Evolutionary conservation across 768 basidiomycete species (phyloP), one percentile per base, ranked within the genome.

Genomic region (Collybia mongolica): DNA sequence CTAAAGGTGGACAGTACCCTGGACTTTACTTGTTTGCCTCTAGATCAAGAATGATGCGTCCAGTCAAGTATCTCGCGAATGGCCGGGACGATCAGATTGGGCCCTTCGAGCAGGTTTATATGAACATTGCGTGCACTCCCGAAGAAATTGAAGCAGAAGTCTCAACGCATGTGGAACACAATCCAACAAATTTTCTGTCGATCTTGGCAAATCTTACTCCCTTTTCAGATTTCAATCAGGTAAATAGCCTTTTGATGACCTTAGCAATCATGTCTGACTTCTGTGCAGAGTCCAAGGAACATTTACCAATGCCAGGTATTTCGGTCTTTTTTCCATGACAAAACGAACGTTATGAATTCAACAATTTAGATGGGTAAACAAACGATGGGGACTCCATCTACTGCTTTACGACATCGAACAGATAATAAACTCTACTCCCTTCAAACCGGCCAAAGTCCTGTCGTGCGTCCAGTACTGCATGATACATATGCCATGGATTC

Each of bases 151-250:
- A 85, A 48, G 66, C 72, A 48, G 83, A 78, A 14, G 74, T 90
- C 6, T 88, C 93, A 17, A 90, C 90, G 0, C 97, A 99, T 67
- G 88, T 97, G 37, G 97, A 99, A 70, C 87, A 93, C 60, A 79
- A 90, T 36, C 92, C 97, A 3, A 98, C 97, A 6, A 95, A 93
- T 66, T 94, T 99, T 68, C 71, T 99, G 48, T 96, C 93, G 2
- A 96, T 99, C 60, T 79, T 99, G 54, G 97, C 97, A 39, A 98
- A 98, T 66, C 76, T 99, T 56, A 99, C 96, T 0, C 97, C 97
- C 0, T 99, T 99, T 75, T 98, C 95, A 38, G 96, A 99, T 69
- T 99, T 98, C 72, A 99, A 99, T 68, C 97, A 98, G 75, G 90
- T 93, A 54, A 60, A 81, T 52, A 60, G 32, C 19, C 20, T 12